A percentile compares a stretch with the other conserved stretches of the same genome.
These are phyloP conservation scores for Hyphodiscus hymeniophilus DNA, from an alignment of 495 filamentous ascomycete genomes.

Conservation along the genomic window DNA sequence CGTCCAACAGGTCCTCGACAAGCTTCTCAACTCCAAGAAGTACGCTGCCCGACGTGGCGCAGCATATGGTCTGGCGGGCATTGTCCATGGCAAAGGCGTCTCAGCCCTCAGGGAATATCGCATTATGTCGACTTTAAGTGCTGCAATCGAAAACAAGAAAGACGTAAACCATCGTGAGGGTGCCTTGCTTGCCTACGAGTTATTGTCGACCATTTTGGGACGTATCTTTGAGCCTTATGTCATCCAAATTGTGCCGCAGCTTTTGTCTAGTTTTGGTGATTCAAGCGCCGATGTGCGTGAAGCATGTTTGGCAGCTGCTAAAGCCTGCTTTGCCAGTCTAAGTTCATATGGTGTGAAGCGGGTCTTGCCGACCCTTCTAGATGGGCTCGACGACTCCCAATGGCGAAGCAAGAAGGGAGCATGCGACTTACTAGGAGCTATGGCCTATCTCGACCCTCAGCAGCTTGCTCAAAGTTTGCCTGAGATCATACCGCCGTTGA, in stretches of 20 bases:
- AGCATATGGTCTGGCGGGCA: slow-evolving; percentile 88
- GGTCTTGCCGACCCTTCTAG: slow-evolving; percentile 82
- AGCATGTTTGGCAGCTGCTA: slow-evolving; percentile 84
- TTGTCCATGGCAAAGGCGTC: slow-evolving; percentile 79
- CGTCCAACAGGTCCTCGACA: slow-evolving; percentile 69
- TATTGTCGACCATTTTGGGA: slow-evolving; percentile 77
- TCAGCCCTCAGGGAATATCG: slow-evolving; percentile 76
- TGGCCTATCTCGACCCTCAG: slow-evolving; percentile 95
- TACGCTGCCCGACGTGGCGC: slow-evolving; percentile 88
- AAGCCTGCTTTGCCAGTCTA: slow-evolving; percentile 84
- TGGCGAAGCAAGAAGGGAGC: slow-evolving; percentile 99
- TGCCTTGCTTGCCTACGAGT: slow-evolving; percentile 81
- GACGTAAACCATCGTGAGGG: slow-evolving; percentile 83
- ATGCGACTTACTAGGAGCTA: slow-evolving; percentile 90
- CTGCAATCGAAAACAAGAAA: slow-evolving; percentile 84
- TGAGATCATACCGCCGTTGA: slow-evolving; percentile 92
- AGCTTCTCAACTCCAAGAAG: slow-evolving; percentile 72
- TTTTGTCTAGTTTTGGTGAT: slow-evolving; percentile 86
- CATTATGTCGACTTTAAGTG: slow-evolving; percentile 69
- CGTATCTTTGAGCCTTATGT: slow-evolving; percentile 92
- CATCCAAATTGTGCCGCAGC: slow-evolving; percentile 87
- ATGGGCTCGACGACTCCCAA: slow-evolving; percentile 88
- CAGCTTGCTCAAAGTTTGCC: slow-evolving; percentile 88
- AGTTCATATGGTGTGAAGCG: slow-evolving; percentile 95
- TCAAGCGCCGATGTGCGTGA: slow-evolving; percentile 81